phyloP scores from a whole-genome alignment of 495 filamentous ascomycete species.

The Hyaloscypha bicolor region DNA sequence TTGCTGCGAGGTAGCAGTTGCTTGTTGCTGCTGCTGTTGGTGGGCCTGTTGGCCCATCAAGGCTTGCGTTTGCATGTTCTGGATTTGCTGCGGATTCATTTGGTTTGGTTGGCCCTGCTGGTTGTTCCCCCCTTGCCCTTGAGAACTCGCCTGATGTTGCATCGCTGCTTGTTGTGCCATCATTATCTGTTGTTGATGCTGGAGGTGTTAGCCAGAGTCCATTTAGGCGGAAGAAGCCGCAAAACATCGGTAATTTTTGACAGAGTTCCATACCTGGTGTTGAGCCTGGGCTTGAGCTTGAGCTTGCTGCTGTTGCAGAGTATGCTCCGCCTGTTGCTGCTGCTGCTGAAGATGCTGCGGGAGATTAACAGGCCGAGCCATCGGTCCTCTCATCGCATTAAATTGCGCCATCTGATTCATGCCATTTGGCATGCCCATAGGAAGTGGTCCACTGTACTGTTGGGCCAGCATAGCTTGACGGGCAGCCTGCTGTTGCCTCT shows the following conservation, averaged over 20 bases:
- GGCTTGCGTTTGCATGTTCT: conserved; percentile 40
- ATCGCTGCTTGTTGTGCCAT: conserved; percentile 44
- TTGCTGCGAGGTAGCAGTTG: conserved; percentile 18
- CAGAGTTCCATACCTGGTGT: conserved; percentile 39
- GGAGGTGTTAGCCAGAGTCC: conserved; percentile 15
- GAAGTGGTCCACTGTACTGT: conserved; percentile 49
- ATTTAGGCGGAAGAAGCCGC: neutral
- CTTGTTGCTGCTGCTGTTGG: conserved; percentile 14
- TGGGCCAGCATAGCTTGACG: conserved; percentile 41
- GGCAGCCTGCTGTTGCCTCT: conserved; percentile 51
- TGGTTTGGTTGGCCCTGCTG: conserved; percentile 40
- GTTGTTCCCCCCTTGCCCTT: conserved; percentile 28
- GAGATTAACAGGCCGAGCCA: conserved; percentile 39
- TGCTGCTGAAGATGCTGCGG: conserved; percentile 49
- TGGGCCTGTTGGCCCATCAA: conserved; percentile 38
- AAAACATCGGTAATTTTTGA: neutral
- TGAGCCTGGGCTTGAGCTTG: conserved; percentile 47
- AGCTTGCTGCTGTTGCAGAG: conserved; percentile 29
- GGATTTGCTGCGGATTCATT: conserved; percentile 45
- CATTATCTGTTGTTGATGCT: conserved; percentile 33
- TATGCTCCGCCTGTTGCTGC: conserved; percentile 43
- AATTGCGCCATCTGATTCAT: conserved; percentile 60
- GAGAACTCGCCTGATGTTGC: conserved; percentile 35
- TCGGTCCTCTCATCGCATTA: conserved; percentile 48
- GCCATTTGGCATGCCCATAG: conserved; percentile 60